Evolutionary conservation across 2,329 filamentous ascomycete species (phyloP), one percentile per base, ranked within the genome.

Genomic region (Ophiobolus disseminans): DNA sequence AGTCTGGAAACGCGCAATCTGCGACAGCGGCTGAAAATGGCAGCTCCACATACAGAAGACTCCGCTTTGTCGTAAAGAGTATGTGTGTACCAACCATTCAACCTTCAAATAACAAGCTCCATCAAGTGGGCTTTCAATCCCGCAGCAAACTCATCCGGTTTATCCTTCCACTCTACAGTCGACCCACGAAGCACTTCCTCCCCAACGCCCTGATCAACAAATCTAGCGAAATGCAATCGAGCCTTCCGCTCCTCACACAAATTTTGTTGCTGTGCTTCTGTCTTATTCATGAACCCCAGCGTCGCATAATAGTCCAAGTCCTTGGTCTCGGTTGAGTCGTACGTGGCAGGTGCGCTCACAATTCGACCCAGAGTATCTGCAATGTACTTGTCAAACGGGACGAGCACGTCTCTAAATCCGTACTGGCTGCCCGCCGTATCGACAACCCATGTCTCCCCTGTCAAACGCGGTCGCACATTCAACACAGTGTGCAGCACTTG

Each of bases 231-330:
- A 20, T 48, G 45, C 21, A 48, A 21, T 21, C 45, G 45, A 14
- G 45, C 45, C 45, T 37, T n/a, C 25, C 45, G 39, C 30, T 48
- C 45, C 10, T 36, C 30, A 20, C 30, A 37, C 37, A 4, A 3
- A 43, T 48, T 31, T 28, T 44, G 28, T 44, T 39, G 45, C 32
- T 48, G 45, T 37, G 45, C 39, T 43, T 17, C 11, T 30, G 40
- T 48, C 31, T 8, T 44, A 23, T 48, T 48, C 39, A 48, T 13
- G 31, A 38, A 37, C 19, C 39, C 28, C 36, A 48, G 28, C 28
- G 45, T 44, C 20, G 45, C 35, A 21, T 44, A 48, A 39, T 44
- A 48, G 40, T 48, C 45, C 40, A 48, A 48, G 40, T 48, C 45
- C 32, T 48, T 48, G 16, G 45, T 48, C 37, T 48, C 45, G 30